Conservation (phyloP, 768 basidiomycete genomes). For the Lactarius evosmus region DNA sequence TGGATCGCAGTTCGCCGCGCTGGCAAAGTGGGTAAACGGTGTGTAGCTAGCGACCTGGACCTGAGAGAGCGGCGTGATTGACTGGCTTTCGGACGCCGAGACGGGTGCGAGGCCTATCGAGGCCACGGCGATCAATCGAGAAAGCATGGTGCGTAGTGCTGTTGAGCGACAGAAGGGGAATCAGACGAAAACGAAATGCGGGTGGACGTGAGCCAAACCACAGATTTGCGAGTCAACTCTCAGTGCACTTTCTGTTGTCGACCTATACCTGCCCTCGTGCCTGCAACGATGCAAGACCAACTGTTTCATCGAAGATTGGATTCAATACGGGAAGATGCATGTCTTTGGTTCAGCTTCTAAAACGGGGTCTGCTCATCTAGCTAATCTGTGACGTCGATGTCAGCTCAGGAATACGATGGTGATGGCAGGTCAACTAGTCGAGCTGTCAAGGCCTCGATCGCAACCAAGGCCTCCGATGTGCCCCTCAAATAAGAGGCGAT, state of each 20-base stretch:
- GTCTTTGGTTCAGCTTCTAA: no score
- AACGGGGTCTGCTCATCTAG: no score
- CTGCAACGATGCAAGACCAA: no score
- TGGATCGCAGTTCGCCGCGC: constrained; percentile 49
- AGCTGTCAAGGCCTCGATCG: no score
- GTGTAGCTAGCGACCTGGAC: constrained; percentile 42
- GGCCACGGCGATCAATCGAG: background rate
- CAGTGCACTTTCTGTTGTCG: no score
- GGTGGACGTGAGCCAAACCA: background rate
- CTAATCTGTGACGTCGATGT: no score
- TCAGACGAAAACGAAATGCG: background rate
- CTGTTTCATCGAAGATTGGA: no score
- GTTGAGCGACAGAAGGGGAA: background rate
- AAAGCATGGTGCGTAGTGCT: background rate
- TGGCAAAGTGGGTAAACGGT: constrained; percentile 50
- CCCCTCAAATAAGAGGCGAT: background rate
- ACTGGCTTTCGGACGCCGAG: background rate
- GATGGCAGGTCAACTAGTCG: no score
- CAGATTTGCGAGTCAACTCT: no score
- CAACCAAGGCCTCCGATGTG: background rate
- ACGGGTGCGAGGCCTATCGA: background rate
- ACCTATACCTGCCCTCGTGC: no score
- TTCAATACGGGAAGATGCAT: no score
- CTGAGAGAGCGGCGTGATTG: constrained; percentile 4
- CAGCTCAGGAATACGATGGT: no score